Evolutionary conservation across 1,284 basidiomycete species (phyloP).

Genomic region (Cryptococcus hybrid): DNA sequence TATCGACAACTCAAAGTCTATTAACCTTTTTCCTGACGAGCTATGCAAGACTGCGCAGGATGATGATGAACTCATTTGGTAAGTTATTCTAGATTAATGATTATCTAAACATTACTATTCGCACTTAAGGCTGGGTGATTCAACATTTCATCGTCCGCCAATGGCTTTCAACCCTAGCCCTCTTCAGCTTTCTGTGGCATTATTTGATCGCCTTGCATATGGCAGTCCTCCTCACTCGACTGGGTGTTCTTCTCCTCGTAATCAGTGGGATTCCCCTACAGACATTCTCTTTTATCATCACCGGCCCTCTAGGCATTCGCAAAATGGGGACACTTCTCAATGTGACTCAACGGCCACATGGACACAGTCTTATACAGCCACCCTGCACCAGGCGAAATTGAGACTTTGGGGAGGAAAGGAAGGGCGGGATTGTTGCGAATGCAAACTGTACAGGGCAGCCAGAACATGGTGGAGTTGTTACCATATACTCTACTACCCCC

Average conservation of each 20-base stretch:
- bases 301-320: neutral
- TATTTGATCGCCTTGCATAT: neutral
- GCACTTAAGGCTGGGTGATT: neutral
- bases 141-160: neutral
- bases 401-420: neutral
- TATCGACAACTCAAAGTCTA: too few species aligned
- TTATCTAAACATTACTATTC: neutral
- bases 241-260: neutral
- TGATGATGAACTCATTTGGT: neutral
- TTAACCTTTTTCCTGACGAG: too few species aligned
- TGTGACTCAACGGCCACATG: neutral
- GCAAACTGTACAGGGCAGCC: neutral
- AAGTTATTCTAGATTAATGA: neutral
- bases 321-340: neutral
- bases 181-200: neutral
- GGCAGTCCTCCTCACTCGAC: neutral
- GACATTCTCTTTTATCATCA: conserved; percentile 3
- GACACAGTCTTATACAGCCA: neutral
- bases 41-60: neutral
- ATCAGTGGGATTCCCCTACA: conserved; percentile 1
- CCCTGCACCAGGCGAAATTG: neutral
- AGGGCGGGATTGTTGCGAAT: neutral
- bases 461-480: neutral
- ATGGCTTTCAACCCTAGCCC: neutral
- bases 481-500: conserved; percentile 4